Conservation (phyloP, 2,329 filamentous ascomycete species). For the Elsinoe ampelina region DNA sequence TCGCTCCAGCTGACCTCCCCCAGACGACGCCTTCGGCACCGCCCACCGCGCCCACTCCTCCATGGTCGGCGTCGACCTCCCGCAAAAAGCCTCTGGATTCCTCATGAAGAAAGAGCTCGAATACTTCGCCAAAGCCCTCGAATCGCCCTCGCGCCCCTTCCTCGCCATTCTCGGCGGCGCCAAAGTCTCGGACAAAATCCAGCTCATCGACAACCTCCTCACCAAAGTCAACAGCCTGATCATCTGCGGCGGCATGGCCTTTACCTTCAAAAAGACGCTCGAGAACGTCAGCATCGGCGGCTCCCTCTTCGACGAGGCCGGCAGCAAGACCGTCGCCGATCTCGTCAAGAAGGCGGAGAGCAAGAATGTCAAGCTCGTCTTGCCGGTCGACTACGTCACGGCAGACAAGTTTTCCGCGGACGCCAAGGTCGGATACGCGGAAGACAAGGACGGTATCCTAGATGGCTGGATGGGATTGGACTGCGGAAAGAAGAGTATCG, state of each 20-base stretch:
- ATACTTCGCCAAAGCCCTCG: slow-evolving; percentile 96
- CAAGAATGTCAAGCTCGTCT: slow-evolving; percentile 89
- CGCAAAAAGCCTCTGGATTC: slow-evolving; percentile 95
- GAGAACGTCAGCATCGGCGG: slow-evolving; percentile 81
- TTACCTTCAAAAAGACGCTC: slow-evolving; percentile 99
- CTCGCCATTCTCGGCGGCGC: slow-evolving; percentile 95
- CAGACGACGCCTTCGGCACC: slow-evolving; percentile 96
- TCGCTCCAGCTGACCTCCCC: background rate
- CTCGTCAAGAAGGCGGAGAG: slow-evolving; percentile 93
- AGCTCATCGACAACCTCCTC: slow-evolving; percentile 97
- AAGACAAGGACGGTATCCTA: slow-evolving; percentile 80
- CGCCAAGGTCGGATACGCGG: slow-evolving; percentile 70
- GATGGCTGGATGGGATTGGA: slow-evolving; percentile 98
- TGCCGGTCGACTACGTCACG: slow-evolving; percentile 91
- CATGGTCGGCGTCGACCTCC: slow-evolving; percentile 94
- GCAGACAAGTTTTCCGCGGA: slow-evolving; percentile 90
- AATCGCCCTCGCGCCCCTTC: slow-evolving; percentile 89
- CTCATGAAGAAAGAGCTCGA: slow-evolving; percentile 99
- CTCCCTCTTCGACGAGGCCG: slow-evolving; percentile 87
- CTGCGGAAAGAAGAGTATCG: slow-evolving; percentile 78
- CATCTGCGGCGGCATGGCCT: slow-evolving; percentile 96
- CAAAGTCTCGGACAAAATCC: slow-evolving; percentile 99
- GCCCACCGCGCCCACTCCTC: slow-evolving; percentile 98
- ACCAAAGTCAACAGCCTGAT: slow-evolving; percentile 96
- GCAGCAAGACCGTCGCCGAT: slow-evolving; percentile 78